Conservation (phyloP, 129 eudicot genomes). For the Scalesia atractyloides region DNA sequence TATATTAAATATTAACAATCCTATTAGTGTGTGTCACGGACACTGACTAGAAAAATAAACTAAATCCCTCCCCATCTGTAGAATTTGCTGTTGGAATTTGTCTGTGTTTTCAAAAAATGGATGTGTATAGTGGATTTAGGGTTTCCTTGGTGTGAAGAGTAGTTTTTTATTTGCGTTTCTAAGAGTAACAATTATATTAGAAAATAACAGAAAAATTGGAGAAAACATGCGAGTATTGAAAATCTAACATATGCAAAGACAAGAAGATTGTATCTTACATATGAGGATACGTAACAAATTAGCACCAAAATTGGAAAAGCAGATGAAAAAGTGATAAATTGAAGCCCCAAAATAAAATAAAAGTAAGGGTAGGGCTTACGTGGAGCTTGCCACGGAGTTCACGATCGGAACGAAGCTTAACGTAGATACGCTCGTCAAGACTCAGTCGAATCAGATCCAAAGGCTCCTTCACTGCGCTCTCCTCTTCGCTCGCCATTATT, state of each 20-base stretch:
- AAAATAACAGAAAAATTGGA: neutral
- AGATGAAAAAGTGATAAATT: too few species aligned
- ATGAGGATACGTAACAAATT: too few species aligned
- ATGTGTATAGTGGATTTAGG: too few species aligned
- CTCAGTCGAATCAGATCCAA: conserved; percentile 95
- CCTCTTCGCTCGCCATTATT: conserved; percentile 78
- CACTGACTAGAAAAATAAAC: too few species aligned
- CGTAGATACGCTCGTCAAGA: conserved; percentile 96
- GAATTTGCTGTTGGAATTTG: too few species aligned
- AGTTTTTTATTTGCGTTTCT: neutral
- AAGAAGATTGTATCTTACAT: too few species aligned
- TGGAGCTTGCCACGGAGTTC: conserved; percentile 99
- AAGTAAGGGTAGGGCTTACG: conserved; percentile 28
- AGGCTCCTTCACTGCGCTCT: conserved; percentile 98
- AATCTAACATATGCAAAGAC: neutral
- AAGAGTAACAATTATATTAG: neutral
- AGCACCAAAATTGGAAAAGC: too few species aligned
- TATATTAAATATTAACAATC: neutral
- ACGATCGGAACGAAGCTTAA: conserved; percentile 96
- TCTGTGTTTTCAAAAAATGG: too few species aligned
- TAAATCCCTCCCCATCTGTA: too few species aligned
- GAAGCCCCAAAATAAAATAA: too few species aligned
- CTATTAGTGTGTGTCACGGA: too few species aligned
- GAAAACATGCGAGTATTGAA: neutral
- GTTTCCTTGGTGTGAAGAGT: neutral